Evolutionary conservation across 495 filamentous ascomycete species (phyloP), one percentile per base, ranked within the genome.

Genomic region (Tuber indicum): DNA sequence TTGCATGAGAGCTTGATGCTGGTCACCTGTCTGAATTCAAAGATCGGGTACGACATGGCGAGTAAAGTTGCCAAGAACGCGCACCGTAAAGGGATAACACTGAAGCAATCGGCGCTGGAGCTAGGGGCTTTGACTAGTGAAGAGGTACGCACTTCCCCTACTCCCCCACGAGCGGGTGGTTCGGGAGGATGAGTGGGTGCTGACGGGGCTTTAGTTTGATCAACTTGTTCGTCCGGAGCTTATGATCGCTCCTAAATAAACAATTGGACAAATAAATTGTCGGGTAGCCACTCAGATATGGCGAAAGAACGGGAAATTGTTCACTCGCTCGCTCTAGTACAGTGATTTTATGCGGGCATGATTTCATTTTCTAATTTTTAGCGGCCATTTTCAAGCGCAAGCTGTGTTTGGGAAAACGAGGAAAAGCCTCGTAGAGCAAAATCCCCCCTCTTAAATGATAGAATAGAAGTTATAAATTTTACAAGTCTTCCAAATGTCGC

Each of bases 31-130:
- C 87, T 99, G 79, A 99, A 99, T 88, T 95, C 94, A 75, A 92
- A 98, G 84, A 99, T 99, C 84, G 96, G 96, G 47, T 99, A 99
- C 86, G 96, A 99, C 84, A 96, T 94, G 92, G 96, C 96, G 71
- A 93, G 90, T 84, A 98, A 97, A 88, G 95, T 98, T 21, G 96
- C 96, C 80, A 99, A 99, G 92, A 96, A 99, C 84, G 96, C 96
- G 32, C 96, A 99, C 88, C 97, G 98, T 91, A 98, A 98, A 90
- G 94, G 94, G 44, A 85, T 92, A 76, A 97, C 93, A 39, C 88
- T 99, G 69, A 98, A 98, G 87, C 87, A 94, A 86, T 94, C 92
- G 79, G 95, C 96, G 70, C 89, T 99, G 90, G 93, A 98, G 87
- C 88, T 99, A 80, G 90, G 96, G 79, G 95, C 93, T 71, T 86